These are phyloP conservation scores for Trichoderma gamsii DNA, from an alignment of 495 filamentous ascomycete genomes.

Conservation along the genomic window DNA sequence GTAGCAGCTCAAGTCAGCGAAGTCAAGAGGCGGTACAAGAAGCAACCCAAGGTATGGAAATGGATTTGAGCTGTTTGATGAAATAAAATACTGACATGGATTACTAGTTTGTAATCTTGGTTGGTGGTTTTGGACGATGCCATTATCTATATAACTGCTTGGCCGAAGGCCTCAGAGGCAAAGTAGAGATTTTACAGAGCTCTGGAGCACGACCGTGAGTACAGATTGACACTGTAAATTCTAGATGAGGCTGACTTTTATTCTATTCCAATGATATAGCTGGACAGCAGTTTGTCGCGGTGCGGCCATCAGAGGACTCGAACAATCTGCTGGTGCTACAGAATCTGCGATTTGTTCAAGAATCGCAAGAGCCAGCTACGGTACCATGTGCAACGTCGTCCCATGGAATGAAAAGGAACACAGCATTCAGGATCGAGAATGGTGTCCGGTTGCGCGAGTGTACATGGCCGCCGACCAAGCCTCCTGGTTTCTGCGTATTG, in stretches of 20 bases:
- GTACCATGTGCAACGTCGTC: neutral
- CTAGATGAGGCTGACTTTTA: neutral
- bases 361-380: neutral
- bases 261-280: neutral
- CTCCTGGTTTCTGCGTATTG: constrained; percentile 6
- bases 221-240: neutral
- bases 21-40: neutral
- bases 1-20: constrained; percentile 2
- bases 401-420: neutral
- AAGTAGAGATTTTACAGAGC: constrained; percentile 9
- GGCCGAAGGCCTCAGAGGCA: neutral
- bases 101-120: constrained; percentile 9
- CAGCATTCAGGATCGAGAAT: neutral
- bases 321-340: neutral
- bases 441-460: constrained; percentile 4
- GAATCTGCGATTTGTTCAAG: neutral
- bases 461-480: constrained; percentile 8
- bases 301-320: constrained; percentile 9
- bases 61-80: too few species aligned
- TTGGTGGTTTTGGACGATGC: constrained; percentile 12
- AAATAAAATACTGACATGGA: neutral
- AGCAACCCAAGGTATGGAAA: constrained; percentile 4
- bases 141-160: neutral
- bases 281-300: constrained; percentile 16
- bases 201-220: constrained; percentile 10